A percentile compares a stretch with the other conserved stretches of the same genome.
These are phyloP conservation scores for Theobroma grandiflorum DNA, from an alignment of 441 rosid genomes.

Conservation along the genomic window DNA sequence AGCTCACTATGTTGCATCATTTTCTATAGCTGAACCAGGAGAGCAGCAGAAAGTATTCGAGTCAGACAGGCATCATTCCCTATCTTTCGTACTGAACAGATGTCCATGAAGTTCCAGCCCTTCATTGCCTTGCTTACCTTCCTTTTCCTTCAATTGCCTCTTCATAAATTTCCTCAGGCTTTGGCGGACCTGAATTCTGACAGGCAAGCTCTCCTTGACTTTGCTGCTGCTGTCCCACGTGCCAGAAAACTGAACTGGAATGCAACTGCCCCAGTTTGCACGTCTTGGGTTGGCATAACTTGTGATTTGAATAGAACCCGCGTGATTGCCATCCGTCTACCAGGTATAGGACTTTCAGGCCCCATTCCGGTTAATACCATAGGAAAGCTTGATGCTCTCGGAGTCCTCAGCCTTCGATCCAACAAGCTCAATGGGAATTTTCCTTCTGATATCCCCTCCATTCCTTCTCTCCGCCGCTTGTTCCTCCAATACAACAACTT, in stretches of 20 bases:
- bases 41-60: conserved; percentile 25
- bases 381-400: conserved; percentile 52
- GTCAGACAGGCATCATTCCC: conserved; percentile 24
- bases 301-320: conserved; percentile 43
- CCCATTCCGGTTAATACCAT: conserved; percentile 52
- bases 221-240: conserved; percentile 59
- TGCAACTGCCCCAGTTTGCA: conserved; percentile 49
- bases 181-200: conserved; percentile 60
- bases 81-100: conserved; percentile 2
- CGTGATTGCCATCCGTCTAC: conserved; percentile 58
- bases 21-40: conserved; percentile 29
- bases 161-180: conserved; percentile 18
- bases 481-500: conserved; percentile 65
- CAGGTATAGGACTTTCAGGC: conserved; percentile 67
- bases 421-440: conserved; percentile 57
- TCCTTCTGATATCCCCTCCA: conserved; percentile 58
- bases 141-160: conserved; percentile 36
- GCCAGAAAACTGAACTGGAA: conserved; percentile 69
- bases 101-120: conserved; percentile 44
- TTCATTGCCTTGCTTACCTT: conserved; percentile 27
- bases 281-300: conserved; percentile 65
- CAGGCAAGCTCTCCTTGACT: conserved; percentile 60
- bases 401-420: conserved; percentile 66
- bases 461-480: conserved; percentile 55
- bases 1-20: conserved; percentile 21